Evolutionary conservation across 352 stramenopile species (phyloP).

Genomic region (Peronospora destructor): DNA sequence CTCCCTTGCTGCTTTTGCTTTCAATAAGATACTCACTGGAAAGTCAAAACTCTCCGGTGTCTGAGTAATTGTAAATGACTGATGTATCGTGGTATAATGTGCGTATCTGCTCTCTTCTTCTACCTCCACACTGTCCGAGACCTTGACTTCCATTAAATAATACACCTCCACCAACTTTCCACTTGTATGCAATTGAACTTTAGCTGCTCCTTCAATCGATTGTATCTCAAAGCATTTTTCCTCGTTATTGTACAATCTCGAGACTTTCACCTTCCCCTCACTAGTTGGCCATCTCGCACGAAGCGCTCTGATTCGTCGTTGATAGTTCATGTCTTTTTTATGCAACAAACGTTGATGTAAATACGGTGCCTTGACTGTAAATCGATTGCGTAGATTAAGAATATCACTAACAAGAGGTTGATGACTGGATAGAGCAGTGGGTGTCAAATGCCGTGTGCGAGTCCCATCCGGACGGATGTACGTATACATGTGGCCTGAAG

Average conservation of each 20-base stretch:
- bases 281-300: constrained; percentile 31
- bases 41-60: constrained; percentile 34
- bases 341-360: constrained; percentile 28
- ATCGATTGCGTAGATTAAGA: constrained; percentile 52
- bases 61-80: constrained; percentile 33
- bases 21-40: constrained; percentile 33
- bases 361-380: constrained; percentile 35
- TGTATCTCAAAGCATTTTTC: constrained; percentile 45
- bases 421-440: constrained; percentile 47
- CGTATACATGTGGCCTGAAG: constrained; percentile 51
- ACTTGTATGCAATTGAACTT: constrained; percentile 32
- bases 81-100: constrained; percentile 38
- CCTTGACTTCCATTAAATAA: constrained; percentile 34
- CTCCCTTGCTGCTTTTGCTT: constrained; percentile 24
- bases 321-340: constrained; percentile 9
- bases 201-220: constrained; percentile 57
- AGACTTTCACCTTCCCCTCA: constrained; percentile 19
- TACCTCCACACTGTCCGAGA: constrained; percentile 9
- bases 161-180: constrained; percentile 35
- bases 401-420: constrained; percentile 33
- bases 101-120: constrained; percentile 16
- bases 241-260: constrained; percentile 27
- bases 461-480: constrained; percentile 43
- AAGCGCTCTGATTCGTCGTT: constrained; percentile 12
- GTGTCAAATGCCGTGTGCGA: constrained; percentile 47